Percentiles rank a stretch among this genome's conserved stretches.
phyloP scores from a whole-genome alignment of 192 early-diverging fungal genomes.

The Coemansia sp. region DNA sequence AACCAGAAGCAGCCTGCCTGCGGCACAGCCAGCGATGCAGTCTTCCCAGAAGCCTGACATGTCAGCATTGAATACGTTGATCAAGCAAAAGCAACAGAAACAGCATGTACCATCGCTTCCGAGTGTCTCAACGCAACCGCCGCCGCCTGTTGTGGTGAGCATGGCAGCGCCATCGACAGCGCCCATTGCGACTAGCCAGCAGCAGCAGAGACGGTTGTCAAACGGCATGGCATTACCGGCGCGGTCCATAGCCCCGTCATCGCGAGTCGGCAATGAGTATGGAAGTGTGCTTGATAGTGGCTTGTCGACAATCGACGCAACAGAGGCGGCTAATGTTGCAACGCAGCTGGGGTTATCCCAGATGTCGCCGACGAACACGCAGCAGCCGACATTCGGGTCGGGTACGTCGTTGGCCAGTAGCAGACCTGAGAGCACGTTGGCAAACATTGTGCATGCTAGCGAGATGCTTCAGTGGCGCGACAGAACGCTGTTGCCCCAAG shows the following conservation, averaged over 20 bases:
- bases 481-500: not conserved
- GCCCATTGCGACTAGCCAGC: not conserved
- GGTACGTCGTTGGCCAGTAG: not conserved
- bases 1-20: too few species aligned
- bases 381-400: not conserved
- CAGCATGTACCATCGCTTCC: too few species aligned
- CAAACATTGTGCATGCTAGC: not conserved
- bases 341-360: not conserved
- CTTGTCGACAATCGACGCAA: not conserved
- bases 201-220: too few species aligned
- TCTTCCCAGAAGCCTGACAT: too few species aligned
- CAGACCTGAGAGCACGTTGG: not conserved
- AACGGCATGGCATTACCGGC: not conserved
- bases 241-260: not conserved
- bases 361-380: not conserved
- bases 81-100: too few species aligned
- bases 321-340: not conserved
- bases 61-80: too few species aligned
- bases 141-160: too few species aligned
- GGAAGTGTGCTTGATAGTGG: not conserved
- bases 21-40: too few species aligned
- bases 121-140: too few species aligned
- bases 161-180: not conserved
- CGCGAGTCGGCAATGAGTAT: not conserved
- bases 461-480: not conserved